Percentiles rank a stretch among this genome's conserved stretches.
phyloP scores from a whole-genome alignment of 2,329 filamentous ascomycete species.

The Penicillium sp. region DNA sequence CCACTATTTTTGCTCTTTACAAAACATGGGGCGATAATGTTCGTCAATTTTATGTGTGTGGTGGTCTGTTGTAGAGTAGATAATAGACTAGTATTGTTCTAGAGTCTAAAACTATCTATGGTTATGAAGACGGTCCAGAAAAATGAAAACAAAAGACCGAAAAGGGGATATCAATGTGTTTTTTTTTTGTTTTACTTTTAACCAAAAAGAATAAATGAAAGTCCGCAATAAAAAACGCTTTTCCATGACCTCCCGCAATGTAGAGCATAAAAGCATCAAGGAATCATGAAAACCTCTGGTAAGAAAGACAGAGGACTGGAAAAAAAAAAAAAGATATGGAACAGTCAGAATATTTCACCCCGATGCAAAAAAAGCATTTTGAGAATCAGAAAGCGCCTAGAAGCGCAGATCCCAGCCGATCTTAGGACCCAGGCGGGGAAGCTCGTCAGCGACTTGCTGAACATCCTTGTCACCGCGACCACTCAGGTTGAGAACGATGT shows the following conservation, averaged over 20 bases:
- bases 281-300: not conserved
- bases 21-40: not conserved
- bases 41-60: not conserved
- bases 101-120: not conserved
- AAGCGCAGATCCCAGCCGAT: conserved; percentile 72
- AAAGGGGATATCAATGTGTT: not conserved
- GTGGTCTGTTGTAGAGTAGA: not conserved
- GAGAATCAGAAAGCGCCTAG: conserved; percentile 23
- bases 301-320: not conserved
- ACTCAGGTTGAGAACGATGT: conserved; percentile 90
- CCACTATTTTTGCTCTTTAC: not conserved
- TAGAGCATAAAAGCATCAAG: not conserved
- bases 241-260: conserved; percentile 7
- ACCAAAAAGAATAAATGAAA: not conserved
- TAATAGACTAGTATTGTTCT: not conserved
- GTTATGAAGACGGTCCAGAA: not conserved
- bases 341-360: not conserved
- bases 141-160: not conserved
- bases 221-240: conserved; percentile 2
- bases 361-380: not conserved
- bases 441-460: conserved; percentile 92
- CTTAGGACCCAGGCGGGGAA: conserved; percentile 81
- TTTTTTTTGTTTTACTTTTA: not conserved
- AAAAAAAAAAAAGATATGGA: not conserved
- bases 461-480: conserved; percentile 98